Base-by-base conservation (phyloP, 352 stramenopile species). In the Pythium volutum region DNA sequence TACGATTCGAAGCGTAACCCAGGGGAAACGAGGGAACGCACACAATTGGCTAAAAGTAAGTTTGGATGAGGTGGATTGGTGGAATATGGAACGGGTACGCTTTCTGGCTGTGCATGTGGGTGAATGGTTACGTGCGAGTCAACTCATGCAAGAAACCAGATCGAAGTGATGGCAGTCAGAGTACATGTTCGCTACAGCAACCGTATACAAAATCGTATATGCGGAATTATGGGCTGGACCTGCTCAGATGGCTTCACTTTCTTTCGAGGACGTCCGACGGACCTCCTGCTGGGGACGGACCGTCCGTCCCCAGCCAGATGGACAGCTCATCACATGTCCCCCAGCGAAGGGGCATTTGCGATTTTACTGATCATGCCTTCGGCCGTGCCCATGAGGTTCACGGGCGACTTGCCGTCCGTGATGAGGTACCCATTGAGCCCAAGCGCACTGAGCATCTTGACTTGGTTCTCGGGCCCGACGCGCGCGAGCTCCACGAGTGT, bases 381-480 rank as follows among this genome's bases (percentile, higher is more conserved):
- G 14, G 81, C 84, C 4, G 83, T 89, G 60, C 76, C 81, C 49
- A 93, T 57, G 50, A 91, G 66, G 59, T 93, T 91, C 51, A 93
- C 78, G 22, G 83, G 83, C 20, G 76, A 89, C 71, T 91, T 93
- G 59, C 83, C 83, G 62, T 93, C 83, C 29, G 83, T 93, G 67
- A 93, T 89, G 52, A 93, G 71, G 65, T 91, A 91, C 39, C 83
- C 81, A n/a, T 83, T 79, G n/a, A 93, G 75, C 1, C 83, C 83
- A 18, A 93, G 67, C 29, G 81, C 78, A 45, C 85, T 72, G 36
- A 93, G 71, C 77, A 93, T 83, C 68, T 88, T 87, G 18, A 88
- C 83, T 56, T 93, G 83, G n/a, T 70, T 78, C 47, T 93, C 83
- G 0, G 83, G 83, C 0, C 83, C 83, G 0, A 81, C 83, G 25